These are phyloP conservation scores for Coemansia sp. DNA, from an alignment of 192 early-diverging fungal species.

Conservation along the genomic window DNA sequence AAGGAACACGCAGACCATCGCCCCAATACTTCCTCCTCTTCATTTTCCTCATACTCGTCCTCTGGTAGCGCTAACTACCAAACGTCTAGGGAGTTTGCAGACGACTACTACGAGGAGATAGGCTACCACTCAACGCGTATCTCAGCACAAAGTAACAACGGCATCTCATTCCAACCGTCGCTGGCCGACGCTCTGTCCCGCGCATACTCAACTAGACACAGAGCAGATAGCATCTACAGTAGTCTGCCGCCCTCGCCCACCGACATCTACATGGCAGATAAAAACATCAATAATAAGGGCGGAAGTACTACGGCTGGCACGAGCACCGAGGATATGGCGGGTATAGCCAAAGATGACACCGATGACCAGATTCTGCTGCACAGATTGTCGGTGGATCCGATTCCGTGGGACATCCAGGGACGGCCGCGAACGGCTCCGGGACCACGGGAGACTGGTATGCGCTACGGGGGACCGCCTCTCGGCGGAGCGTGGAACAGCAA, in stretches of 20 bases:
- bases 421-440: slow-evolving; percentile 2
- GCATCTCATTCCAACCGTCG: neutral
- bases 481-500: neutral
- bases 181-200: neutral
- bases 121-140: neutral
- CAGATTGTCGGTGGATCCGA: slow-evolving; percentile 3
- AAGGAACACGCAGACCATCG: neutral
- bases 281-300: neutral
- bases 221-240: neutral
- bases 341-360: neutral
- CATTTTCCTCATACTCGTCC: neutral
- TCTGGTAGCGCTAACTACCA: neutral
- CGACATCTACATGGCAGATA: neutral
- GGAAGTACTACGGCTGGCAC: neutral
- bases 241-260: neutral
- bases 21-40: neutral
- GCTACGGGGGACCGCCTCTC: neutral
- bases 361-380: neutral
- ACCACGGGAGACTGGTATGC: neutral
- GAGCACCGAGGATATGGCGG: neutral
- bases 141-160: neutral
- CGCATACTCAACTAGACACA: neutral
- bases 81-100: neutral
- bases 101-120: neutral
- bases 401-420: neutral